Conservation (phyloP, 768 basidiomycete genomes). For the Mycena filopes region DNA sequence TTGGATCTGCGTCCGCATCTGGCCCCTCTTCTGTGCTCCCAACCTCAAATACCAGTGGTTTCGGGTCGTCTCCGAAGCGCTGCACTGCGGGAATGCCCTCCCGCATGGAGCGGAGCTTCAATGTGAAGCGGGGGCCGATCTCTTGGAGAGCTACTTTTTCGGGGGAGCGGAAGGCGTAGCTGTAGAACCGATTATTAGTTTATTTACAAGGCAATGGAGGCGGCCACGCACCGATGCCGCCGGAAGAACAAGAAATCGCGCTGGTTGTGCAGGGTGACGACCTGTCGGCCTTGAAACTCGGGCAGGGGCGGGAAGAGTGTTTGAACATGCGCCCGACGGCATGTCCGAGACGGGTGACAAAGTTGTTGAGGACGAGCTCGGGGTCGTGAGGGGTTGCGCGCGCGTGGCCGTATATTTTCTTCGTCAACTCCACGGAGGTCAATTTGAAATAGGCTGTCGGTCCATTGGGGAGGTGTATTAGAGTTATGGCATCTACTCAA, state of each 20-base stretch:
- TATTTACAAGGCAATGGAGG: conserved; percentile 9
- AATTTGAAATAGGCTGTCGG: conserved; percentile 97
- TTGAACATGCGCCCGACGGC: conserved; percentile 96
- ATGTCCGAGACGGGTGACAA: conserved; percentile 93
- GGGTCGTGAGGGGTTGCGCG: conserved; percentile 92
- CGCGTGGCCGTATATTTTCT: conserved; percentile 93
- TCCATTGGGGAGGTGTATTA: conserved; percentile 90
- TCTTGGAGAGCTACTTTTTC: conserved; percentile 95
- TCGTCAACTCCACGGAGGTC: conserved; percentile 85
- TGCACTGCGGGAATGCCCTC: conserved; percentile 89
- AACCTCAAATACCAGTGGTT: conserved; percentile 64
- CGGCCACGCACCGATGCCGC: conserved; percentile 79
- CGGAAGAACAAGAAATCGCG: conserved; percentile 98
- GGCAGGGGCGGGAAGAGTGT: conserved; percentile 95
- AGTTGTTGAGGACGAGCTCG: conserved; percentile 94
- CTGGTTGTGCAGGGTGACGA: conserved; percentile 97
- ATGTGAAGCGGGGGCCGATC: conserved; percentile 96
- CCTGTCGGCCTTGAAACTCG: conserved; percentile 95
- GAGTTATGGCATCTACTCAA: conserved; percentile 93
- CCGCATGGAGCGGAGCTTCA: conserved; percentile 90
- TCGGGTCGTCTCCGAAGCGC: conserved; percentile 70
- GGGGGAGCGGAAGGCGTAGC: conserved; percentile 91
- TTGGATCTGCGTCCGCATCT: conserved; percentile 38
- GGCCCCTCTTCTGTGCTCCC: conserved; percentile 47
- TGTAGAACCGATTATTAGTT: conserved; percentile 40